Evolutionary conservation across 192 early-diverging fungal genomes (phyloP), one percentile per base, ranked within the genome.

Genomic region (Lunasporangiospora selenospora): DNA sequence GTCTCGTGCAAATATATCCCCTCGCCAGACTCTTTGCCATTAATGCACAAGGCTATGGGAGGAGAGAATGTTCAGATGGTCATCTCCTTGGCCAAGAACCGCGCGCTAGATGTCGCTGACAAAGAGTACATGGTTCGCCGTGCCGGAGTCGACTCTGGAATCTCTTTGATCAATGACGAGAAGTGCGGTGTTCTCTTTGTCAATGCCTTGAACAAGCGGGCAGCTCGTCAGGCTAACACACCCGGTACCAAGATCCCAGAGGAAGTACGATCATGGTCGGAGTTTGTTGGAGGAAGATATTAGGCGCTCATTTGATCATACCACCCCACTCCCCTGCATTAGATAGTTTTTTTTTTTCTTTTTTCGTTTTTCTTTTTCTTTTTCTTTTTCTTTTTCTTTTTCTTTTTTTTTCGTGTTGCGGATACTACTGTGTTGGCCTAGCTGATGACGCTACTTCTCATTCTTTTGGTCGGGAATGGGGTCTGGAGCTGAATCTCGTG

Each of bases 141-240:
- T 69, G 92, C 95, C 75, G 97, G 96, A 40, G 94, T 99, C 2
- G 97, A 99, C 73, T 93, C 96, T 77, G 93, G 92, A 21, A 91
- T 99, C 56, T 95, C 97, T 13, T 77, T 99, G 23, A 89, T 99
- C 60, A 99, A 95, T 53, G 95, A 99, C 70, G 83, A 91, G 79
- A 89, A 97, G 64, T 95, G 94, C 73, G 96, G 95, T 37, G 89
- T 89, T 60, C 75, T 99, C 76, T 96, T 99, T 53, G 90, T 95
- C 27, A 93, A 99, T 70, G 86, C 96, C 2, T 62, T 94, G 7
- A 79, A 77, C 40, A 85, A 83, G 40, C 78, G 82, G 44, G 60
- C 44, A 12, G 69, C 80, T 58, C 43, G 61, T 56, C 18, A 65
- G 46, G 38, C 75, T 39, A 29, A 58, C 63, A 26, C 73, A 48